phyloP scores from a whole-genome alignment of 129 eudicot species.

The Flaveria sonorensis region DNA sequence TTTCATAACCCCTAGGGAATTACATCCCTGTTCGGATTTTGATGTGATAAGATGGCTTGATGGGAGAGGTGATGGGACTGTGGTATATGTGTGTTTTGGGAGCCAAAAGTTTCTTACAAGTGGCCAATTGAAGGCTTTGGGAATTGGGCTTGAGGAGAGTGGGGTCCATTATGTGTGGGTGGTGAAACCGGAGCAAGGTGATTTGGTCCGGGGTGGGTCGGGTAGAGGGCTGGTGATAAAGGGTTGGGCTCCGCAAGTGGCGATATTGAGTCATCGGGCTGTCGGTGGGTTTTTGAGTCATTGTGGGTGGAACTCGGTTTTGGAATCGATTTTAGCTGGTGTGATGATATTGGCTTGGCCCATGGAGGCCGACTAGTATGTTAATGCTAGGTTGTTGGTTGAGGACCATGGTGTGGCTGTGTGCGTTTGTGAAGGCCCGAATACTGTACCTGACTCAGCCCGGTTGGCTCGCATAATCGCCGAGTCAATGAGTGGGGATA shows the following conservation, averaged over 20 bases:
- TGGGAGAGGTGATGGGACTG: conserved; percentile 37
- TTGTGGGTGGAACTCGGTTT: conserved; percentile 84
- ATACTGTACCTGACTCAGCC: conserved; percentile 56
- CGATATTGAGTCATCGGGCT: conserved; percentile 63
- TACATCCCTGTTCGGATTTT: background rate
- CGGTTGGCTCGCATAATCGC: conserved; percentile 48
- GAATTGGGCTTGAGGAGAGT: conserved; percentile 55
- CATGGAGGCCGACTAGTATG: conserved; percentile 84
- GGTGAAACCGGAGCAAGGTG: conserved; percentile 45
- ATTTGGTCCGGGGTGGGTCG: conserved; percentile 31
- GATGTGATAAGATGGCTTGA: conserved; percentile 50
- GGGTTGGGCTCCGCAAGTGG: conserved; percentile 78
- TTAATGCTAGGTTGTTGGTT: conserved; percentile 63
- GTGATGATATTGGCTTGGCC: conserved; percentile 78
- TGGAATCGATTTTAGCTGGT: conserved; percentile 63
- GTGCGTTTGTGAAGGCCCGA: conserved; percentile 48
- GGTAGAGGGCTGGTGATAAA: conserved; percentile 51
- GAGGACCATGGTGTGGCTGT: conserved; percentile 59
- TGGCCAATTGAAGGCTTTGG: conserved; percentile 58
- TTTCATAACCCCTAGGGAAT: conserved; percentile 19
- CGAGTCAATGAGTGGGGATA: conserved; percentile 44
- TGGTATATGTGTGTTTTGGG: conserved; percentile 64
- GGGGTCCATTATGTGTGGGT: conserved; percentile 69
- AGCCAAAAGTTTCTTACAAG: conserved; percentile 45
- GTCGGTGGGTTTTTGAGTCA: conserved; percentile 81